phyloP scores from a whole-genome alignment of 306 rosid species.

The Citrullus amarus region DNA sequence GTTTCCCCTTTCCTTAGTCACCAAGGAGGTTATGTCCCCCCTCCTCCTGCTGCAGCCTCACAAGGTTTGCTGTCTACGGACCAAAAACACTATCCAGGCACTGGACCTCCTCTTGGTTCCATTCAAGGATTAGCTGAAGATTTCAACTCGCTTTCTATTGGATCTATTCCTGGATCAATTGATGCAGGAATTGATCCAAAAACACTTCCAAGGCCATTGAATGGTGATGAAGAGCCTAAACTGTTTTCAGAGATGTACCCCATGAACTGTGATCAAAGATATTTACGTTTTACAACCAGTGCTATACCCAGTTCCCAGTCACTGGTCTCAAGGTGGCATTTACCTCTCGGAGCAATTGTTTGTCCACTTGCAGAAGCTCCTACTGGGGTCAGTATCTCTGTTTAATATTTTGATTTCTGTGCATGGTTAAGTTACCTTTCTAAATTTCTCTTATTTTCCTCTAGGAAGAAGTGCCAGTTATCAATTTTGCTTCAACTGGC shows the following conservation, averaged over 20 bases:
- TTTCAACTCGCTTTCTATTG: conserved; percentile 71
- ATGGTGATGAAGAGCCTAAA: conserved; percentile 69
- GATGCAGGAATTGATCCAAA: conserved; percentile 63
- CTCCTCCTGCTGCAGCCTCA: conserved; percentile 46
- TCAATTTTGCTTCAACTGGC: conserved; percentile 67
- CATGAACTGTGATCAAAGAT: conserved; percentile 65
- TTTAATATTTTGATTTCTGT: conserved; percentile 8
- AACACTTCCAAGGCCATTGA: conserved; percentile 83
- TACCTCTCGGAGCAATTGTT: conserved; percentile 96
- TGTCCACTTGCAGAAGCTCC: conserved; percentile 97
- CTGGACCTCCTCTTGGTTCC: conserved; percentile 46
- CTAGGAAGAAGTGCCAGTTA: conserved; percentile 90
- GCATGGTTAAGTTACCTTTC: conserved; percentile 5
- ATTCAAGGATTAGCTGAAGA: conserved; percentile 83
- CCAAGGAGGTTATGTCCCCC: conserved; percentile 55
- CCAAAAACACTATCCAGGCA: conserved; percentile 42
- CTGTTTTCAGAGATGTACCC: conserved; percentile 46
- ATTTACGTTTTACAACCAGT: conserved; percentile 68
- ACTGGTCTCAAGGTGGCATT: conserved; percentile 93
- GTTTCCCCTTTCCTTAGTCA: conserved; percentile 41
- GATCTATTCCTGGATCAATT: conserved; percentile 78
- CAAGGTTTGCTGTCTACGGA: conserved; percentile 41
- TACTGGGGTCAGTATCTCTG: conserved; percentile 55
- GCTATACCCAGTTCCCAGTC: conserved; percentile 92
- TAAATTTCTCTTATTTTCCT: conserved; percentile 13